Evolutionary conservation across 2,329 filamentous ascomycete species (phyloP).

Genomic region (Xylariaceae sp.): DNA sequence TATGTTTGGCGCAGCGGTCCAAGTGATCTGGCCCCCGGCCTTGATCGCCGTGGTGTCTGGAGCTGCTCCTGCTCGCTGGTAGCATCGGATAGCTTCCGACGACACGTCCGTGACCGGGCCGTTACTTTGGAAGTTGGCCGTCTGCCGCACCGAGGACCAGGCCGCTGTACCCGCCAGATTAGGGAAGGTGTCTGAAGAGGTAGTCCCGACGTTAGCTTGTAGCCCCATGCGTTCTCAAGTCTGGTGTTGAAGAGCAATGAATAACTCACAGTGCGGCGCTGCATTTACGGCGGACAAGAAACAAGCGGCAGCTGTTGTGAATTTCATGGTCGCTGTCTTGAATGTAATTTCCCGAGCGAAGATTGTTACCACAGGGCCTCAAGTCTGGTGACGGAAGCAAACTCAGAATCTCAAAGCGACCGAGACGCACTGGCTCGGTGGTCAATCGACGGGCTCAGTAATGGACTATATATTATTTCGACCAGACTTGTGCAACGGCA

Average conservation of each 20-base stretch:
- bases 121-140: constrained; percentile 40
- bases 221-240: too few relatives aligned
- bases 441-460: too few relatives aligned
- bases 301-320: constrained; percentile 13
- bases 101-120: constrained; percentile 36
- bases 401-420: too few relatives aligned
- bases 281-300: constrained; percentile 17
- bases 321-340: constrained; percentile 20
- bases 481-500: too few relatives aligned
- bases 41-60: constrained; percentile 31
- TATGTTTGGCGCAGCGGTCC: constrained; percentile 35
- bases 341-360: too few relatives aligned
- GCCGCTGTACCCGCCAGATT: constrained; percentile 24
- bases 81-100: constrained; percentile 37
- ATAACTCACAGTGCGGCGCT: constrained; percentile 24
- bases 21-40: constrained; percentile 36
- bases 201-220: not conserved
- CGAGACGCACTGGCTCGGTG: too few relatives aligned
- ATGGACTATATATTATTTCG: too few relatives aligned
- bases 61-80: constrained; percentile 32
- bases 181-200: constrained; percentile 25
- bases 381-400: too few relatives aligned
- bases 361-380: too few relatives aligned
- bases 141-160: constrained; percentile 34
- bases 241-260: too few relatives aligned